Percentiles rank a stretch among this genome's conserved stretches.
Conservation (phyloP, 257 asterid species). For the Nicotiana attenuata region DNA sequence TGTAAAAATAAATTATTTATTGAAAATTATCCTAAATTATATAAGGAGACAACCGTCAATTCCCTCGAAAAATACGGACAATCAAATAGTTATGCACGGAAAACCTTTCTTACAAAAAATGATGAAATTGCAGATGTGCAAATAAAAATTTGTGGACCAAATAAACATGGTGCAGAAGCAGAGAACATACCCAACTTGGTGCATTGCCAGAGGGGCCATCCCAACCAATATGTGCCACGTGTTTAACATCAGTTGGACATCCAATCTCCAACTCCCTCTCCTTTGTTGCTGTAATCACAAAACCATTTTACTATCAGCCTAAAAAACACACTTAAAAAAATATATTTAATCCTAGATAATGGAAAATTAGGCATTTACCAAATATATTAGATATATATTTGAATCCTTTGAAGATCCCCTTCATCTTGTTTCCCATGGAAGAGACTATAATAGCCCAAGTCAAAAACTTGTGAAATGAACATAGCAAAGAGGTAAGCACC, state of each 20-base stretch:
- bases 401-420: constrained; percentile 80
- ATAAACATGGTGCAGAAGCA: neutral
- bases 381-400: constrained; percentile 60
- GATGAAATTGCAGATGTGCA: neutral
- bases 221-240: constrained; percentile 91
- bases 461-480: constrained; percentile 15
- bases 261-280: constrained; percentile 85
- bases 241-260: constrained; percentile 81
- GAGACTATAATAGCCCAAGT: constrained; percentile 10
- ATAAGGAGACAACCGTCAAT: neutral
- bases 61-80: neutral
- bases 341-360: neutral
- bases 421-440: constrained; percentile 57
- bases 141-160: neutral
- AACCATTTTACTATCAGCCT: neutral
- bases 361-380: constrained; percentile 31
- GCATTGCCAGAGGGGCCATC: constrained; percentile 71
- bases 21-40: neutral
- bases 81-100: neutral
- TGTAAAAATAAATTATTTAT: neutral
- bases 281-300: constrained; percentile 29
- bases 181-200: constrained; percentile 71
- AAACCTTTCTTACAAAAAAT: neutral
- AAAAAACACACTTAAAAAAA: neutral
- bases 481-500: constrained; percentile 24